Evolutionary conservation across 1,284 basidiomycete species (phyloP).

Genomic region (Cryptococcus sp.): DNA sequence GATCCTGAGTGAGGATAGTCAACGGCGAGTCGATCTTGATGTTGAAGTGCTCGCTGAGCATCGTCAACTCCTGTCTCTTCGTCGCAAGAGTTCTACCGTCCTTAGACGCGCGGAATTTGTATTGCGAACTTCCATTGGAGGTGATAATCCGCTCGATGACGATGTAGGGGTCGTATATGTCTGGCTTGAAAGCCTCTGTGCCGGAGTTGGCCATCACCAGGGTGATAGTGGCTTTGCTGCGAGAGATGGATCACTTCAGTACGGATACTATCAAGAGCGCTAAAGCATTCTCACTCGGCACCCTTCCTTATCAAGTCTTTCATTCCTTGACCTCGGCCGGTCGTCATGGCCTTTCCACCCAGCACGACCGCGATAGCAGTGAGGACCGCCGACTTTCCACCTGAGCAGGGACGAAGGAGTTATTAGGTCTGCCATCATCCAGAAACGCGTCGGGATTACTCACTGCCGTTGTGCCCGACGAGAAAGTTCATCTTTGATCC

Average conservation of each 20-base stretch:
- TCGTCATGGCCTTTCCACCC: constrained; percentile 85
- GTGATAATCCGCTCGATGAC: constrained; percentile 79
- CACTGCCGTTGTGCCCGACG: constrained; percentile 71
- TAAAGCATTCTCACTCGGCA: constrained; percentile 62
- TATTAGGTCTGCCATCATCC: background rate
- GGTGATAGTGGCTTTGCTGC: constrained; percentile 72
- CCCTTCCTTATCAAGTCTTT: constrained; percentile 89
- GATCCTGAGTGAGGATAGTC: constrained; percentile 89
- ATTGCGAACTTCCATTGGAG: constrained; percentile 70
- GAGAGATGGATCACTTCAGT: background rate
- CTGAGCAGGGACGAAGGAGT: constrained; percentile 51
- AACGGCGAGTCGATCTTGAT: constrained; percentile 93
- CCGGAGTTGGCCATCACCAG: constrained; percentile 85
- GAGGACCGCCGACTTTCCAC: constrained; percentile 93
- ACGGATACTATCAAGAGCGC: background rate
- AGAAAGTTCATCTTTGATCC: constrained; percentile 95
- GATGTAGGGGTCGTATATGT: constrained; percentile 81
- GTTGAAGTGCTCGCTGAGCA: constrained; percentile 90
- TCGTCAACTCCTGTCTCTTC: constrained; percentile 81
- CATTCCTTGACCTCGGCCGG: constrained; percentile 82
- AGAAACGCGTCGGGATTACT: constrained; percentile 6
- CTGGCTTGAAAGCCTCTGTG: constrained; percentile 79
- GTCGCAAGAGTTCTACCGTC: constrained; percentile 69
- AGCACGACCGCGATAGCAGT: constrained; percentile 92
- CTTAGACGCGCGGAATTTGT: constrained; percentile 75